Evolutionary conservation across 768 basidiomycete genomes (phyloP).

Genomic region (Pisolithus sp.): DNA sequence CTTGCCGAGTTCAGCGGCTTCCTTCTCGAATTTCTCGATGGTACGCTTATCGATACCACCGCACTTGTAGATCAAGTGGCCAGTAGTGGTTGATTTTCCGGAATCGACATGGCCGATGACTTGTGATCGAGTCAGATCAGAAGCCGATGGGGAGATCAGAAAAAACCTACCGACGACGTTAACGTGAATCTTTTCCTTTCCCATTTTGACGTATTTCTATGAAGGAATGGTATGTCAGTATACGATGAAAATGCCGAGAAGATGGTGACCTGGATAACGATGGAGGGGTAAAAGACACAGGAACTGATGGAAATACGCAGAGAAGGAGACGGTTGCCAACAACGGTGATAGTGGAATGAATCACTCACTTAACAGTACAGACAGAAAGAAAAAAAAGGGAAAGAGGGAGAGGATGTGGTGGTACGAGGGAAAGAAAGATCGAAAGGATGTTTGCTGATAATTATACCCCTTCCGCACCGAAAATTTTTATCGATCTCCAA

Average conservation of each 20-base stretch:
- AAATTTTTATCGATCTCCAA: slow-evolving; percentile 59
- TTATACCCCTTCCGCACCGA: slow-evolving; percentile 49
- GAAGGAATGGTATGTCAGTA: slow-evolving; percentile 9
- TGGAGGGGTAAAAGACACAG: slow-evolving; percentile 2
- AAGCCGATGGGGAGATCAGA: slow-evolving; percentile 22
- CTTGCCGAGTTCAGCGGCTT: slow-evolving; percentile 99
- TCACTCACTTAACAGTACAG: slow-evolving; percentile 40
- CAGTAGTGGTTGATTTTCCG: slow-evolving; percentile 99
- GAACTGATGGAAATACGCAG: slow-evolving; percentile 12
- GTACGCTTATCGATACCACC: slow-evolving; percentile 99
- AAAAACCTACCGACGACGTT: slow-evolving; percentile 85
- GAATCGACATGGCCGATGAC: slow-evolving; percentile 99
- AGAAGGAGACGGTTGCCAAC: slow-evolving; percentile 1
- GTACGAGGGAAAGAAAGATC: slow-evolving; percentile 31
- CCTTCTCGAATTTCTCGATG: slow-evolving; percentile 99
- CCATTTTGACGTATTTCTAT: slow-evolving; percentile 70
- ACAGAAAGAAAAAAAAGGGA: slow-evolving; percentile 33
- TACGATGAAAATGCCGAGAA: slow-evolving; percentile 3
- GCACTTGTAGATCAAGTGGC: slow-evolving; percentile 99
- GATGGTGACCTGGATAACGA: slow-evolving; percentile 17
- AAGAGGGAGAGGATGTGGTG: slow-evolving; percentile 29
- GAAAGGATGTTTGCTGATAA: slow-evolving; percentile 44
- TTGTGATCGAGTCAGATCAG: slow-evolving; percentile 34
- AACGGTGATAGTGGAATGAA: background rate
- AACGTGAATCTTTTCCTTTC: slow-evolving; percentile 94